These are phyloP conservation scores for Ogataea methylovora DNA, from an alignment of 805 yeast species.

Conservation along the genomic window DNA sequence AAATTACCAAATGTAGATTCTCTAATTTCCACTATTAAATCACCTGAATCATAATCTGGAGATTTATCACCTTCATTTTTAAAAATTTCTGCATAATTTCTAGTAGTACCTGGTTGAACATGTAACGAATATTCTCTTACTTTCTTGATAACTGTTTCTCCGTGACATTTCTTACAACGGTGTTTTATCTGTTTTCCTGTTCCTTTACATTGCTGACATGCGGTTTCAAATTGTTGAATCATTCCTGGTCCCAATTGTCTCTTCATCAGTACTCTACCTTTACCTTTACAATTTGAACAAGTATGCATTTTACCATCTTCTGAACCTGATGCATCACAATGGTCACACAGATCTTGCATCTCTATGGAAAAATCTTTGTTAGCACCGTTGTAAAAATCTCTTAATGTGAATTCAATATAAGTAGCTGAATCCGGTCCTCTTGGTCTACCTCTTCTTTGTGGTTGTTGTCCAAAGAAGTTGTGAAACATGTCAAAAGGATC, in stretches of 20 bases:
- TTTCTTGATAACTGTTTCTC: conserved; percentile 54
- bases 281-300: conserved; percentile 70
- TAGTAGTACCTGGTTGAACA: conserved; percentile 62
- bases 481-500: conserved; percentile 52
- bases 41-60: conserved; percentile 82
- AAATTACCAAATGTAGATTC: conserved; percentile 52
- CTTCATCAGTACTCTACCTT: conserved; percentile 57
- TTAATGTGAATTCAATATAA: conserved; percentile 46
- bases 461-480: conserved; percentile 36
- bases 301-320: conserved; percentile 62
- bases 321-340: conserved; percentile 82
- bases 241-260: conserved; percentile 85
- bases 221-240: conserved; percentile 75
- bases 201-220: conserved; percentile 79
- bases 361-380: conserved; percentile 51
- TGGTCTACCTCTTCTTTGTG: conserved; percentile 33
- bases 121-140: conserved; percentile 51
- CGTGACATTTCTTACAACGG: conserved; percentile 65
- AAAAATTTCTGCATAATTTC: conserved; percentile 50
- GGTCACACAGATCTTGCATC: conserved; percentile 68
- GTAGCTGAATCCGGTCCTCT: conserved; percentile 60
- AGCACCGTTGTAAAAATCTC: conserved; percentile 67
- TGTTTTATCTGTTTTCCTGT: conserved; percentile 59
- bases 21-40: conserved; percentile 51
- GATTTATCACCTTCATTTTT: conserved; percentile 76